Evolutionary conservation across 2,329 filamentous ascomycete genomes (phyloP).

Genomic region (Colletotrichum godetiae): DNA sequence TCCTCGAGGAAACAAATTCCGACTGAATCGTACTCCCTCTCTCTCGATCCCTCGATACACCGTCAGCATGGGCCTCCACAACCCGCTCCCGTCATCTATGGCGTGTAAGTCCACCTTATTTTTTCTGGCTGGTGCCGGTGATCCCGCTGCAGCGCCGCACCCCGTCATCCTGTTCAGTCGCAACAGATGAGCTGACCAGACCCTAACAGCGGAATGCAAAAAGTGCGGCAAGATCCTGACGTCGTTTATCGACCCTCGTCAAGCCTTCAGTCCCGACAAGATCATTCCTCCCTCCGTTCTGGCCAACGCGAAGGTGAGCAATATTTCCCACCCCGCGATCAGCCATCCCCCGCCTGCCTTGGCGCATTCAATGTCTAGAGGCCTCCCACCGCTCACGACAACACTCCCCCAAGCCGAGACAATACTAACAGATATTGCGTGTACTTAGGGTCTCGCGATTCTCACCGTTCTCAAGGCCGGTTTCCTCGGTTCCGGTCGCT

Average conservation of each 20-base stretch:
- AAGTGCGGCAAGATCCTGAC: constrained; percentile 96
- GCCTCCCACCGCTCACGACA: constrained; percentile 1
- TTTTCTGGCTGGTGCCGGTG: constrained; percentile 24
- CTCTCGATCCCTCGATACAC: constrained; percentile 18
- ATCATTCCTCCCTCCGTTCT: constrained; percentile 93
- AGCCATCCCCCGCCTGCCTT: constrained; percentile 16
- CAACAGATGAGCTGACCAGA: constrained; percentile 19
- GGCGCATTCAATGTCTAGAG: constrained; percentile 11
- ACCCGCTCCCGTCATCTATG: constrained; percentile 74
- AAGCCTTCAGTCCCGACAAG: constrained; percentile 95
- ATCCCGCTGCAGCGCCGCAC: constrained; percentile 37
- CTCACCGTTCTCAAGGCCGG: constrained; percentile 89
- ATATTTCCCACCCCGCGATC: constrained; percentile 23
- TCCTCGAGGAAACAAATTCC: not conserved
- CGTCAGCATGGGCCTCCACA: constrained; percentile 70
- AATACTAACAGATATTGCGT: constrained; percentile 26
- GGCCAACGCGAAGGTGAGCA: constrained; percentile 84
- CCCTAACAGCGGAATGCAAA: constrained; percentile 87
- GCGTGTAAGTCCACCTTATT: constrained; percentile 66
- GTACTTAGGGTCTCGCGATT: constrained; percentile 78
- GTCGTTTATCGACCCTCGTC: constrained; percentile 93
- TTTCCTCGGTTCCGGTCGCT: constrained; percentile 84
- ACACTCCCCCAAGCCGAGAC: not conserved
- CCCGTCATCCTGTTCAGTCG: constrained; percentile 15
- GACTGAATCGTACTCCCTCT: not conserved